Base-by-base conservation (phyloP, 73 alveolate genomes). In the Tetrahymena borealis region DNA sequence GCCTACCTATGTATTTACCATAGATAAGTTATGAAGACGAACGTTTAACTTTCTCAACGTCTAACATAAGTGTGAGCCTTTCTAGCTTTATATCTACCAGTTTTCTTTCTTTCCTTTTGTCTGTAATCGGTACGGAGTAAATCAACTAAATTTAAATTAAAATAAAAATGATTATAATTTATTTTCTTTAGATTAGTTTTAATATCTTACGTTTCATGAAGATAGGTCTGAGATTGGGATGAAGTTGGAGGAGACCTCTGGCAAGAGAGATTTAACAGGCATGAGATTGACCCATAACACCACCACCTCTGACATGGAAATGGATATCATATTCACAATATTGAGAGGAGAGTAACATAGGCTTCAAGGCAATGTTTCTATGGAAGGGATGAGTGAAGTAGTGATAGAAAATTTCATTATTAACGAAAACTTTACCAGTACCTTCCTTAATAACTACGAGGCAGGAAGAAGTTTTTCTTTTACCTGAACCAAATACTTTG, bases 221-320 rank as follows among this genome's bases (percentile, higher is more conserved):
- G 85, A 60, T n/a, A 60, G 85, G 85, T 60, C 85, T 60, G 28
- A 60, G 85, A 18, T 60, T 60, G 10, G 85, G 85, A 60, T 60
- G 85, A 24, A 60, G n/a, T 60, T 60, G 28, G 28, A 35, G n/a
- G 13, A 60, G 85, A 20, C 85, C 85, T 60, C 85, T 60, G 28
- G 85, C 85, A 60, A 60, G 85, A 60, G 85, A 32, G 28, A 60
- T 60, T 60, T 60, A 35, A 35, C 85, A 60, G 28, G 85, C 85
- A 60, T 60, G 85, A 20, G 85, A 60, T 60, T 60, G 85, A 60
- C 85, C 85, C 85, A 60, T 60, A n/a, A 60, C 85, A 60, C 85
- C 85, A 60, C 85, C 85, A 60, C 85, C 85, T 60, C 85, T 60
- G 28, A 60, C 85, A 10, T 60, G 28, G 85, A 60, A 60, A 60